Conservation (phyloP, 169 alveolate species). For the Plasmodium fragile region DNA sequence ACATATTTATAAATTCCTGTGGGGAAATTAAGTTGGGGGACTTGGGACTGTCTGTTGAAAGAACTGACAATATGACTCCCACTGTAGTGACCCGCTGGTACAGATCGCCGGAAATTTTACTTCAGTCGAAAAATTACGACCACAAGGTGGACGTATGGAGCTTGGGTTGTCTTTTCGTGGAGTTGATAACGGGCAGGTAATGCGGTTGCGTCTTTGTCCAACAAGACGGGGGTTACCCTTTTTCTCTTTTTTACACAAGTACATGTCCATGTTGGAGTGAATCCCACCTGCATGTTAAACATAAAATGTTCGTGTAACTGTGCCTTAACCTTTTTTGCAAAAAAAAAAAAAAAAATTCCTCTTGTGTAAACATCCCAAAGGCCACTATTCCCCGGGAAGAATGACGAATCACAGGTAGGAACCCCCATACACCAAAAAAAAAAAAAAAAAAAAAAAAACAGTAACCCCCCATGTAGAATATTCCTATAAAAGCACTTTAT, state of each 20-base stretch:
- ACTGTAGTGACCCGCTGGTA: constrained; percentile 89
- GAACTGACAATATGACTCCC: constrained; percentile 77
- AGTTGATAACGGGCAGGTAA: constrained; percentile 81
- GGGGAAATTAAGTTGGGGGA: constrained; percentile 84
- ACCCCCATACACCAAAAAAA: background rate
- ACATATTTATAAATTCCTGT: constrained; percentile 78
- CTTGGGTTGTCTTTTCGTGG: constrained; percentile 91
- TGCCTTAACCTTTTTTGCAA: background rate
- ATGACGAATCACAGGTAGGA: constrained; percentile 60
- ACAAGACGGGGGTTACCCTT: constrained; percentile 9
- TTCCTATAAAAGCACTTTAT: background rate
- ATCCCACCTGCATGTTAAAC: background rate
- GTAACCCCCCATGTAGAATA: background rate
- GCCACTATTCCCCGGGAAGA: constrained; percentile 73
- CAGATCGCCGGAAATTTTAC: constrained; percentile 91
- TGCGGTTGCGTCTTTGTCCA: background rate
- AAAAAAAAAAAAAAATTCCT: background rate
- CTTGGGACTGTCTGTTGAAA: constrained; percentile 82
- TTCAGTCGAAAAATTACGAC: constrained; percentile 84
- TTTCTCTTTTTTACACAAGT: constrained; percentile 37
- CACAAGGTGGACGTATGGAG: constrained; percentile 91
- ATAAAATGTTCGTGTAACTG: background rate
- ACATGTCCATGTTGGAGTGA: background rate
- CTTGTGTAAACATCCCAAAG: constrained; percentile 3
- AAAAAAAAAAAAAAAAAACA: background rate